These are phyloP conservation scores for Aspergillus novoparasiticus DNA, from an alignment of 2,329 filamentous ascomycete species.

Conservation along the genomic window DNA sequence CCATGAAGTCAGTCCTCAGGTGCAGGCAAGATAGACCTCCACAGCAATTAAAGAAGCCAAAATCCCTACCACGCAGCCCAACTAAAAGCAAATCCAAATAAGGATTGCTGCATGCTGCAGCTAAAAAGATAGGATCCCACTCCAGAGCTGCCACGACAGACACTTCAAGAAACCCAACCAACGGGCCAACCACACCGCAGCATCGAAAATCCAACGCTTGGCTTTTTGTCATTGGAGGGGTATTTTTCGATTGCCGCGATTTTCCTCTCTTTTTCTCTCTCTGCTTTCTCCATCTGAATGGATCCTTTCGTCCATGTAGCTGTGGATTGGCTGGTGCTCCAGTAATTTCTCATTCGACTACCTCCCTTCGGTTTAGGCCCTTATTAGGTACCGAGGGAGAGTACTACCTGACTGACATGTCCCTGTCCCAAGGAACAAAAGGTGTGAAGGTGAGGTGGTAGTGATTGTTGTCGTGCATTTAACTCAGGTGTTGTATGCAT, in stretches of 20 bases:
- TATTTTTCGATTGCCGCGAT: neutral
- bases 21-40: neutral
- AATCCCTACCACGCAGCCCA: neutral
- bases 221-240: neutral
- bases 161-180: neutral
- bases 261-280: neutral
- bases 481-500: neutral
- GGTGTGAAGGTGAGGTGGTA: neutral
- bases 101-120: slow-evolving; percentile 8
- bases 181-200: slow-evolving; percentile 1
- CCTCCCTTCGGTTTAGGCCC: neutral
- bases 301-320: neutral
- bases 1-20: neutral
- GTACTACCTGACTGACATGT: neutral
- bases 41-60: slow-evolving; percentile 1
- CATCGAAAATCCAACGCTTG: slow-evolving; percentile 1
- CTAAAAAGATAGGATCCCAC: slow-evolving; percentile 2
- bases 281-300: neutral
- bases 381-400: neutral
- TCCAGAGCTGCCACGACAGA: slow-evolving; percentile 9
- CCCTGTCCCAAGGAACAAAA: neutral
- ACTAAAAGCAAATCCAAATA: slow-evolving; percentile 9
- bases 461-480: slow-evolving; percentile 7
- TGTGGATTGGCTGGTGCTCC: neutral
- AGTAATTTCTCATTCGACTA: neutral